These are phyloP conservation scores for Neobulgaria alba DNA, from an alignment of 2,329 filamentous ascomycete genomes.

Conservation along the genomic window DNA sequence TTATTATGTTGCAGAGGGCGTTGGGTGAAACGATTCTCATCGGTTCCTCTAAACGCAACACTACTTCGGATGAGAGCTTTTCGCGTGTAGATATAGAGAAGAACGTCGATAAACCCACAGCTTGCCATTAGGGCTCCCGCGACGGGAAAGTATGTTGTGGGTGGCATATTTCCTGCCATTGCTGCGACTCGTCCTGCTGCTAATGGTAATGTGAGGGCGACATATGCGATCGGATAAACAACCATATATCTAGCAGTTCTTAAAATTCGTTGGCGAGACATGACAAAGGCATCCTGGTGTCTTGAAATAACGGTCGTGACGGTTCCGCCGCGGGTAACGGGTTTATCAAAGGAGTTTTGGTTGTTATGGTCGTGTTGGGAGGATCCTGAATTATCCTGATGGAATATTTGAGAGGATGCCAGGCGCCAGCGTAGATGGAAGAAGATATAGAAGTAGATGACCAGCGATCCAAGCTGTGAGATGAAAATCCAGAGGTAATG, in stretches of 20 bases:
- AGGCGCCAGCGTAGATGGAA: slow-evolving; percentile 24
- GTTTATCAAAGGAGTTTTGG: neutral
- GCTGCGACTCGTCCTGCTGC: slow-evolving; percentile 40
- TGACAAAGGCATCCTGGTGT: slow-evolving; percentile 14
- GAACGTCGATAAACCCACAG: slow-evolving; percentile 19
- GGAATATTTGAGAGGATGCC: neutral
- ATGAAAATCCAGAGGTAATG: slow-evolving; percentile 50
- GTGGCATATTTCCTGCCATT: slow-evolving; percentile 31
- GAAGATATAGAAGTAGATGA: slow-evolving; percentile 37
- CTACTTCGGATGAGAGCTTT: slow-evolving; percentile 15
- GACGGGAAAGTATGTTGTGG: slow-evolving; percentile 12
- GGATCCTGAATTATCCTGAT: neutral
- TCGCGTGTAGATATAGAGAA: slow-evolving; percentile 20
- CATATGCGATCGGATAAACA: slow-evolving; percentile 41
- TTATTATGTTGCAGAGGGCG: too few relatives aligned
- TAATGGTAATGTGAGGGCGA: slow-evolving; percentile 42
- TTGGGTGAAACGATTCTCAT: too few relatives aligned
- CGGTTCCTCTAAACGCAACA: slow-evolving; percentile 3
- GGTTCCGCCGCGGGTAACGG: too few relatives aligned
- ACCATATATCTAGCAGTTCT: slow-evolving; percentile 42
- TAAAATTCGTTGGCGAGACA: slow-evolving; percentile 15
- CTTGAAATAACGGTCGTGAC: neutral
- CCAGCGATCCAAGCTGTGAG: slow-evolving; percentile 41
- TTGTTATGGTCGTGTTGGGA: neutral
- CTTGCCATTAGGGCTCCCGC: slow-evolving; percentile 20